Conservation (phyloP, 495 filamentous ascomycete genomes). For the Jackrogersella multiformis region DNA sequence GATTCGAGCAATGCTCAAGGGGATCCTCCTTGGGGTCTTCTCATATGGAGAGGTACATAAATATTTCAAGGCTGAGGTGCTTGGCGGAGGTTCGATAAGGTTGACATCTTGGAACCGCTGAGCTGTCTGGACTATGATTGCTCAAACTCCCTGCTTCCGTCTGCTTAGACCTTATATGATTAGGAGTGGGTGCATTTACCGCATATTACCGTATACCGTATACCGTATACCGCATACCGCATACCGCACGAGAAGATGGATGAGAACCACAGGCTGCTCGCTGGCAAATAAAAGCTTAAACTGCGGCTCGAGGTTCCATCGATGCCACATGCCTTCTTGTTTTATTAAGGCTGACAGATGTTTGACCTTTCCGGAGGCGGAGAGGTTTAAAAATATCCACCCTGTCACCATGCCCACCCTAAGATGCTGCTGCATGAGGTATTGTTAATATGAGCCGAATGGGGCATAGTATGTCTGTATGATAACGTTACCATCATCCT, state of each 20-base stretch:
- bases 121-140: not conserved
- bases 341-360: not conserved
- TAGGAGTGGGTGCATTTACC: not conserved
- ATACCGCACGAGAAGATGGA: too few species aligned
- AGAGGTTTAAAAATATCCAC: conserved; percentile 18
- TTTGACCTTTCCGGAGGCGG: conserved; percentile 1
- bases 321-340: too few species aligned
- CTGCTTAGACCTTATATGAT: not conserved
- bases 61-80: conserved; percentile 10
- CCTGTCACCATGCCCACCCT: not conserved
- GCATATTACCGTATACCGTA: too few species aligned
- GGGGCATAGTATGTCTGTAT: conserved; percentile 16
- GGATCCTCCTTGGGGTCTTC: not conserved
- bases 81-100: not conserved
- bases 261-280: not conserved
- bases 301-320: not conserved
- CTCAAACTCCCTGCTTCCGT: not conserved
- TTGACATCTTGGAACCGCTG: not conserved
- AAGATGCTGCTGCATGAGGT: conserved; percentile 4
- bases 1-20: conserved; percentile 15
- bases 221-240: too few species aligned
- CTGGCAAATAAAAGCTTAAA: conserved; percentile 4
- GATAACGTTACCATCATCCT: not conserved
- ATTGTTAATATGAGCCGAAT: conserved; percentile 2
- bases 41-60: conserved; percentile 1